Evolutionary conservation across 2,329 filamentous ascomycete species (phyloP).

Genomic region (Curvularia sp.): DNA sequence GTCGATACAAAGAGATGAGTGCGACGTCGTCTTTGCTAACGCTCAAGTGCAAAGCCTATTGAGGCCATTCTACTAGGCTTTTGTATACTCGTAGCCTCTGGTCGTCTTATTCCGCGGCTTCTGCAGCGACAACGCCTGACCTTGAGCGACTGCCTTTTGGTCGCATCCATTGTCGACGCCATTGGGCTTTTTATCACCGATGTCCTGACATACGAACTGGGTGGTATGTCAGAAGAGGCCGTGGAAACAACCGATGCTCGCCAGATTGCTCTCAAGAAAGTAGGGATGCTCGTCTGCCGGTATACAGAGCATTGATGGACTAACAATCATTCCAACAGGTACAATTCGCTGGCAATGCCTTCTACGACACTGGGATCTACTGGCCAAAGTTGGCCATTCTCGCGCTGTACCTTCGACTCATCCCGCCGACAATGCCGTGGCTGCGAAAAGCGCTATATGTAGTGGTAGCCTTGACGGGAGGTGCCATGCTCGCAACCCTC

Average conservation of each 20-base stretch:
- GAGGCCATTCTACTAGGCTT: slow-evolving; percentile 22
- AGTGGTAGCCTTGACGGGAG: slow-evolving; percentile 17
- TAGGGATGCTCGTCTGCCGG: not conserved
- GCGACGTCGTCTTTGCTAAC: slow-evolving; percentile 3
- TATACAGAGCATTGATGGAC: not conserved
- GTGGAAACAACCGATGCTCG: slow-evolving; percentile 16
- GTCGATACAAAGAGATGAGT: not conserved
- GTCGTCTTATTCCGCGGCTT: slow-evolving; percentile 27
- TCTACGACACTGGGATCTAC: slow-evolving; percentile 33
- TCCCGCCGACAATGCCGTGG: slow-evolving; percentile 29
- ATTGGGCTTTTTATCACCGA: slow-evolving; percentile 31
- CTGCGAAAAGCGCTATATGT: slow-evolving; percentile 23
- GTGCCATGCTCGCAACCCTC: slow-evolving; percentile 25
- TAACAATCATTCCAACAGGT: slow-evolving; percentile 12
- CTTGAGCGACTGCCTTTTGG: slow-evolving; percentile 26
- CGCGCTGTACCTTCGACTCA: slow-evolving; percentile 26
- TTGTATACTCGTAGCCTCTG: slow-evolving; percentile 24
- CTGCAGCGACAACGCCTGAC: slow-evolving; percentile 25
- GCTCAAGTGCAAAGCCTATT: slow-evolving; percentile 18
- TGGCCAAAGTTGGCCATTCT: slow-evolving; percentile 28
- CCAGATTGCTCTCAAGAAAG: slow-evolving; percentile 28
- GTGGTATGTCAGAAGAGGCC: slow-evolving; percentile 27
- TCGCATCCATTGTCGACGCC: slow-evolving; percentile 27
- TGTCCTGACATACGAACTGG: slow-evolving; percentile 28
- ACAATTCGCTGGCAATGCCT: slow-evolving; percentile 29